These are phyloP conservation scores for Ulota crispa DNA, from an alignment of 225 moss, liverwort and hornwort species.

Conservation along the genomic window DNA sequence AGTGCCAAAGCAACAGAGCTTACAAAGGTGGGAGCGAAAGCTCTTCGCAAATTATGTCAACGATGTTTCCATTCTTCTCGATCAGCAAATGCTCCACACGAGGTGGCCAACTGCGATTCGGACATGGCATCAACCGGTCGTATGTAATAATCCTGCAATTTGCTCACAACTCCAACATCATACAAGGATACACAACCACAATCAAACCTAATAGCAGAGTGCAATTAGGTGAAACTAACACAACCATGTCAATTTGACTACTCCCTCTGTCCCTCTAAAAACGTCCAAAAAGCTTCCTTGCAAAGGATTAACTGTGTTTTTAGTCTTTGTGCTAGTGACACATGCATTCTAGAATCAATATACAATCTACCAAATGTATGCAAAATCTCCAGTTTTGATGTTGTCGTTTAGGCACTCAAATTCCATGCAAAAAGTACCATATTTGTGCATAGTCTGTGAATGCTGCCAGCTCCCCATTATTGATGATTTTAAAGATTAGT, in stretches of 20 bases:
- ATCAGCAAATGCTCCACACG: conserved; percentile 90
- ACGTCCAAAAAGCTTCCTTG: too few species aligned
- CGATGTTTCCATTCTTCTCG: conserved; percentile 76
- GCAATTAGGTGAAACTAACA: not conserved
- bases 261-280: too few species aligned
- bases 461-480: too few species aligned
- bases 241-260: not conserved
- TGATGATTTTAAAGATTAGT: too few species aligned
- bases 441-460: too few species aligned
- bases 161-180: conserved; percentile 6
- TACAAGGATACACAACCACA: not conserved
- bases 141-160: conserved; percentile 61
- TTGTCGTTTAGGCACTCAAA: too few species aligned
- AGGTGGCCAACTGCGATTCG: conserved; percentile 64
- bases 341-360: too few species aligned
- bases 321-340: too few species aligned
- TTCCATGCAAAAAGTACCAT: too few species aligned
- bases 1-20: conserved; percentile 33
- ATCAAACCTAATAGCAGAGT: not conserved
- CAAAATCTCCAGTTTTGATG: too few species aligned
- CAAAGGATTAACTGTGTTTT: too few species aligned
- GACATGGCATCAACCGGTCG: conserved; percentile 81
- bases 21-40: conserved; percentile 84
- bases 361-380: too few species aligned
- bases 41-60: conserved; percentile 72